Conservation (phyloP, 805 yeast genomes). For the Saccharomycopsis sp. region DNA sequence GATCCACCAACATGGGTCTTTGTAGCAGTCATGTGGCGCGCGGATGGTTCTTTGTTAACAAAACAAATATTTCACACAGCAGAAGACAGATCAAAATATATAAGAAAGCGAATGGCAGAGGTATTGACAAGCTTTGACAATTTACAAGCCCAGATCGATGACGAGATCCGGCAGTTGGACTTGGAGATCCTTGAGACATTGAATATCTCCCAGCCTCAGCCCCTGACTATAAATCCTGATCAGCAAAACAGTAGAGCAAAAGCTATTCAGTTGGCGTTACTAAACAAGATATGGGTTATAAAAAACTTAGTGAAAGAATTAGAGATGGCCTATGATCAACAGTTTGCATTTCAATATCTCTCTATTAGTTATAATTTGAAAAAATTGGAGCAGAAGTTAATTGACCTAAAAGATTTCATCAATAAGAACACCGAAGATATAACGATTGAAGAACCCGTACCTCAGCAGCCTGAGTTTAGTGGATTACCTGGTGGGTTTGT, state of each 20-base stretch:
- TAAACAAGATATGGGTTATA: slow-evolving; percentile 20
- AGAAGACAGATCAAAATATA: too few relatives aligned
- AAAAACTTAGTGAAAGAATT: slow-evolving; percentile 15
- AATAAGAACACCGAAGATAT: slow-evolving; percentile 4
- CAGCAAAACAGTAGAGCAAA: neutral
- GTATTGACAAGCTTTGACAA: neutral
- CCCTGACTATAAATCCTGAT: too few relatives aligned
- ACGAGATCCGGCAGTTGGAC: neutral
- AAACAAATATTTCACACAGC: too few relatives aligned
- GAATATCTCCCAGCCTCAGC: too few relatives aligned
- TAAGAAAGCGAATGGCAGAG: neutral
- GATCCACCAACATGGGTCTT: too few relatives aligned
- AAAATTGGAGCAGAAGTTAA: slow-evolving; percentile 12
- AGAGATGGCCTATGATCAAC: slow-evolving; percentile 8
- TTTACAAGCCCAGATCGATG: neutral
- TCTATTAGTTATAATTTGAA: slow-evolving; percentile 13
- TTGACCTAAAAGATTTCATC: slow-evolving; percentile 8
- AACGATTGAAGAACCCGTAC: too few relatives aligned
- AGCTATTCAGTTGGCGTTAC: slow-evolving; percentile 6
- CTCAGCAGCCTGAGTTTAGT: neutral
- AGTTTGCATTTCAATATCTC: slow-evolving; percentile 8
- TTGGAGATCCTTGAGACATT: neutral
- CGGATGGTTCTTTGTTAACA: too few relatives aligned
- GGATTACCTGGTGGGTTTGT: slow-evolving; percentile 8
- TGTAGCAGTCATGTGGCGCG: too few relatives aligned